Base-by-base conservation (phyloP, 345 rosid species). In the Cardamine chenopodiifolia region DNA sequence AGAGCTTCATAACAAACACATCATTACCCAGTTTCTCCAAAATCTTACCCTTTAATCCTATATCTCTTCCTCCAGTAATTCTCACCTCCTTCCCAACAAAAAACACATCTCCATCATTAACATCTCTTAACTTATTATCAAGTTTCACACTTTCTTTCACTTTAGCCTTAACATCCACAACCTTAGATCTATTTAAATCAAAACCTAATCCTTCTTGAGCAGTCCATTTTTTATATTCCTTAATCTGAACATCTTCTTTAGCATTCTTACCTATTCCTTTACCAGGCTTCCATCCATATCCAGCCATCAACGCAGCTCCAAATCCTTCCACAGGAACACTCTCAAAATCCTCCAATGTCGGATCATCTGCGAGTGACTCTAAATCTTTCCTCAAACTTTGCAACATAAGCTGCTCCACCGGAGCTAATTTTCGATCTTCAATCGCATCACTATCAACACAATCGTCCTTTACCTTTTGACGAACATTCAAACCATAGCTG, bases 231-330 rank as follows among this genome's bases (percentile, higher is more conserved):
- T 79, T 80, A 62, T 83, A 84, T 60, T 89, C 84, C 78, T 80
- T 86, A 15, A 84, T 79, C 69, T 86, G 54, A 57, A 92, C 90
- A 79, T 94, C 94, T 9, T 82, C 90, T 76, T 87, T 89, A 20
- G 88, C 81, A 11, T 90, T 92, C 74, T 76, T 89, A 47, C 99
- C 99, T 47, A 95, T 84, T 5, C 97, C 97, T 31, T 78, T 75
- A 2, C 98, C 96, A 59, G 92, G 94, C 7, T 77, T 71, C 97
- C 97, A 94, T 1, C 98, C 98, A 48, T 91, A 91, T 0, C 97
- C 98, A 69, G 86, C 85, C 14, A 94, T 85, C 79, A 89, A 62
- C 1, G 97, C 91, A 22, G 82, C 86, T 0, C 88, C 96, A 37
- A 84, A 94, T 1, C 78, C 94, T 71, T 91, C 97, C 1, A 94